Percentiles rank a stretch among this genome's conserved stretches.
Evolutionary conservation across 805 yeast genomes (phyloP).

Genomic region (Barnettozyma populi): DNA sequence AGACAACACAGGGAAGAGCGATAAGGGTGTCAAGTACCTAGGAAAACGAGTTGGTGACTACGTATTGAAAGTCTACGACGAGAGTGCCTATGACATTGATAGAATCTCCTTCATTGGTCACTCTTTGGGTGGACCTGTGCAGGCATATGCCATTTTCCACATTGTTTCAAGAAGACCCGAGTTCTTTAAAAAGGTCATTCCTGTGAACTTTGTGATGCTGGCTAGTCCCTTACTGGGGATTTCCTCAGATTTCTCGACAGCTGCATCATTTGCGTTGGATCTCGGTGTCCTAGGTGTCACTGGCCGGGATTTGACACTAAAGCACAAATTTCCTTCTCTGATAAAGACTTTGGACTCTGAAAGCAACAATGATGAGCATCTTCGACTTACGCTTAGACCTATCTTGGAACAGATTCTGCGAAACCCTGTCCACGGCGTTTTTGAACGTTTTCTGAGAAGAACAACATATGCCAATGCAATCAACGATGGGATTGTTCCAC

Average conservation of each 20-base stretch:
- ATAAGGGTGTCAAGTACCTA: constrained; percentile 76
- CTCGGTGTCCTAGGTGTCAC: constrained; percentile 90
- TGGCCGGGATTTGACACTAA: constrained; percentile 83
- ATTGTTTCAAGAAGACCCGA: constrained; percentile 55
- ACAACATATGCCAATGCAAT: constrained; percentile 86
- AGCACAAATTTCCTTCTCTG: constrained; percentile 30
- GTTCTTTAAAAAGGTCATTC: constrained; percentile 60
- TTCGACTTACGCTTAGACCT: constrained; percentile 41
- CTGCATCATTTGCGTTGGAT: constrained; percentile 76
- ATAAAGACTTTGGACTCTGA: constrained; percentile 9
- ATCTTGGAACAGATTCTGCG: constrained; percentile 70
- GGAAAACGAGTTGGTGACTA: constrained; percentile 80
- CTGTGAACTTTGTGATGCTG: constrained; percentile 72
- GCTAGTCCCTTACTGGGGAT: constrained; percentile 91
- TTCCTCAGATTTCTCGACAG: constrained; percentile 79
- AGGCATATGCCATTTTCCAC: constrained; percentile 85
- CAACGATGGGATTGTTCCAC: constrained; percentile 94
- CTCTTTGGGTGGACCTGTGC: constrained; percentile 89
- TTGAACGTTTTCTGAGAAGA: constrained; percentile 60
- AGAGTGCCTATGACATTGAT: constrained; percentile 37
- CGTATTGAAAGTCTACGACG: constrained; percentile 41
- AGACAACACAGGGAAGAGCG: constrained; percentile 84
- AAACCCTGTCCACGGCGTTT: constrained; percentile 60
- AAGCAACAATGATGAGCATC: constrained; percentile 6
- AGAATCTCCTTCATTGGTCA: constrained; percentile 87